These are phyloP conservation scores for Eucalyptus polybractea DNA, from an alignment of 345 rosid species.

Conservation along the genomic window DNA sequence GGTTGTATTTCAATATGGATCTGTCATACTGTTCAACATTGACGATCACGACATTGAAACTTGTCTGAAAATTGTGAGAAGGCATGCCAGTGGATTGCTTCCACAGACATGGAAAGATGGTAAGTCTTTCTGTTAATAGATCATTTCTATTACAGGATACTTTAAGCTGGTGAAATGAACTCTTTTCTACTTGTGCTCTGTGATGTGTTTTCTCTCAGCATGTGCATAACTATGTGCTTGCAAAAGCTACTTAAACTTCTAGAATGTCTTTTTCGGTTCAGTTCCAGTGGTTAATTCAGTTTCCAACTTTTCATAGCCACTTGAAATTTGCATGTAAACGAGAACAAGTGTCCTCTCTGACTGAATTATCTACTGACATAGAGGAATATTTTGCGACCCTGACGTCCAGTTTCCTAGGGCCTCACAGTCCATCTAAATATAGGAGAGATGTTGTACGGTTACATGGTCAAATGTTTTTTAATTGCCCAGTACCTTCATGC, in stretches of 20 bases:
- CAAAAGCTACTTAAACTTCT: neutral
- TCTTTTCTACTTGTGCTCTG: neutral
- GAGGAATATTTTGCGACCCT: neutral
- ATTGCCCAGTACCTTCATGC: neutral
- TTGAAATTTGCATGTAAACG: neutral
- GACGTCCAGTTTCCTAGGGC: neutral
- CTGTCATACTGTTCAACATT: constrained; percentile 80
- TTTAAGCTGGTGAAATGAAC: neutral
- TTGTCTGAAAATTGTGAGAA: constrained; percentile 50
- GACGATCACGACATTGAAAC: constrained; percentile 60
- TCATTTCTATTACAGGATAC: neutral
- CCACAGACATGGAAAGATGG: constrained; percentile 82
- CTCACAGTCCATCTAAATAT: neutral
- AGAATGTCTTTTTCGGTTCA: neutral
- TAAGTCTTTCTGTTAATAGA: neutral
- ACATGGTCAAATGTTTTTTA: neutral
- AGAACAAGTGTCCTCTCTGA: neutral
- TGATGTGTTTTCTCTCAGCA: neutral
- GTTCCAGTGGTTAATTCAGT: neutral
- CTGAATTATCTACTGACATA: neutral
- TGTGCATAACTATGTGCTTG: neutral
- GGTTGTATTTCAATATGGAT: constrained; percentile 91
- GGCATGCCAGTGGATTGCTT: constrained; percentile 76
- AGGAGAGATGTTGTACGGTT: neutral
- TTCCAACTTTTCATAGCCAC: neutral